phyloP scores from a whole-genome alignment of 257 asterid genomes.

The Phtheirospermum japonicum region DNA sequence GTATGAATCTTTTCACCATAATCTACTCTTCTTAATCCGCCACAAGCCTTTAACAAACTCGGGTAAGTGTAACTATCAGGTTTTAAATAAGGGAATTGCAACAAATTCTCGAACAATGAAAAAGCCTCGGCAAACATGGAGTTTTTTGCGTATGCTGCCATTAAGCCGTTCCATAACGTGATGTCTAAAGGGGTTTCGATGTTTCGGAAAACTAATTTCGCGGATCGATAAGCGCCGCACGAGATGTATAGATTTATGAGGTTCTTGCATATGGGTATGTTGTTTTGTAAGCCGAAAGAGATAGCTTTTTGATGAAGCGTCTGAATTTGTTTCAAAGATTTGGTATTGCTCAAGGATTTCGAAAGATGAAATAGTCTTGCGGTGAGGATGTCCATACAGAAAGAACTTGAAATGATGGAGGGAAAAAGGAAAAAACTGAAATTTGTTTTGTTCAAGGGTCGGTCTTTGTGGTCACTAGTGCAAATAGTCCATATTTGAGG shows the following conservation, averaged over 20 bases:
- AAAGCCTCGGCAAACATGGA: constrained; percentile 56
- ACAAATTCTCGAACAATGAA: constrained; percentile 38
- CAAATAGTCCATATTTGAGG: not conserved
- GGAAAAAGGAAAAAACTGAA: not conserved
- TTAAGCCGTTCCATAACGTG: constrained; percentile 68
- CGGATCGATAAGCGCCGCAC: constrained; percentile 40
- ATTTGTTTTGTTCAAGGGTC: too few species aligned
- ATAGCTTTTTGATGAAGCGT: constrained; percentile 54
- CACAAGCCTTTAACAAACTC: constrained; percentile 73
- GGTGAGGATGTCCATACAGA: constrained; percentile 36
- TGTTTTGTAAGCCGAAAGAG: constrained; percentile 50
- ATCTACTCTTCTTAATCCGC: constrained; percentile 46
- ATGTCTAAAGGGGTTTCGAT: constrained; percentile 56
- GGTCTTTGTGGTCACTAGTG: not conserved
- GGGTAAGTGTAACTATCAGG: constrained; percentile 74
- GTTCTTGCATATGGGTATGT: constrained; percentile 48
- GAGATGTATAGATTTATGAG: constrained; percentile 60
- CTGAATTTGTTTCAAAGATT: constrained; percentile 39
- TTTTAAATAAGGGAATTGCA: constrained; percentile 43
- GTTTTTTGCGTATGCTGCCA: constrained; percentile 57
- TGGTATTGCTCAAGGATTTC: constrained; percentile 34
- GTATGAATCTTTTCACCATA: constrained; percentile 55
- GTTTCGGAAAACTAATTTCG: constrained; percentile 45
- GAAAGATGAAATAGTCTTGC: constrained; percentile 40
- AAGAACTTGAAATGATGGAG: constrained; percentile 14